Evolutionary conservation across 208 protist genomes (phyloP).

Genomic region (Leishmania guyanensis): DNA sequence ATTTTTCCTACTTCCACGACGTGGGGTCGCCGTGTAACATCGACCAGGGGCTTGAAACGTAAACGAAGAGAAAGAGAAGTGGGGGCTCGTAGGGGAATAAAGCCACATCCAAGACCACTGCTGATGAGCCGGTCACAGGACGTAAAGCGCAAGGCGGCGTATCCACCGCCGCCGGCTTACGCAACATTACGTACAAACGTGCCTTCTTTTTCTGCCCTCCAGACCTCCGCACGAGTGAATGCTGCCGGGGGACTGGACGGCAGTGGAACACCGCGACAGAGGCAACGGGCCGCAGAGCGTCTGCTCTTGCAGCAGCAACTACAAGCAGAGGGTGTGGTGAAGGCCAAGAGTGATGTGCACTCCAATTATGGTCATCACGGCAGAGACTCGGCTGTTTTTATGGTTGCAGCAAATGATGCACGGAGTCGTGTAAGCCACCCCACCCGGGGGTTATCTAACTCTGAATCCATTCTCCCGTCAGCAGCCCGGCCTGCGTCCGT

Average conservation of each 20-base stretch:
- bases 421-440: neutral
- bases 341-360: neutral
- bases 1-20: neutral
- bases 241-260: neutral
- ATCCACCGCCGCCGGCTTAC: neutral
- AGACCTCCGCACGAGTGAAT: neutral
- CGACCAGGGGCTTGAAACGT: neutral
- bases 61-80: neutral
- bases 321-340: neutral
- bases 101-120: neutral
- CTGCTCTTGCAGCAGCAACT: neutral
- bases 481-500: neutral
- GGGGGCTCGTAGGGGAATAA: neutral
- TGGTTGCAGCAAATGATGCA: neutral
- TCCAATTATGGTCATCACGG: neutral
- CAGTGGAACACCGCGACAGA: conserved; percentile 3
- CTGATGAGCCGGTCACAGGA: conserved; percentile 15
- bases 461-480: neutral
- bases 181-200: neutral
- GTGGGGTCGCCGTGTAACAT: neutral
- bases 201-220: neutral
- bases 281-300: conserved; percentile 16
- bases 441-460: neutral
- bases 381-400: neutral
- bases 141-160: neutral